Percentiles rank a stretch among this genome's conserved stretches.
Conservation (phyloP, 768 basidiomycete genomes). For the Calocybe gangraenosa region DNA sequence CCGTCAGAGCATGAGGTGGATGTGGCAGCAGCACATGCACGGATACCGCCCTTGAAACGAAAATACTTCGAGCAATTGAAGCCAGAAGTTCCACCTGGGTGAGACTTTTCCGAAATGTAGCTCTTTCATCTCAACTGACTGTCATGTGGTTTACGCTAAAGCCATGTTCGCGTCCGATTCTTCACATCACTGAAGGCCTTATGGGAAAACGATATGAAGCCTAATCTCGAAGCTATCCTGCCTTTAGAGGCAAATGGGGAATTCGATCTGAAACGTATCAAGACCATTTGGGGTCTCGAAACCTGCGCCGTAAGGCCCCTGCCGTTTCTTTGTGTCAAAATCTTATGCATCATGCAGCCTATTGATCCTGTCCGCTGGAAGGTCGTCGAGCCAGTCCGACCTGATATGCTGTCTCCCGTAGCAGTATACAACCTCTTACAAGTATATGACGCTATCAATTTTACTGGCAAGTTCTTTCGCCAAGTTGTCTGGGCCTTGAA, state of each 20-base stretch:
- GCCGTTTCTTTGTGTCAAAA: too few species aligned
- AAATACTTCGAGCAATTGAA: neutral
- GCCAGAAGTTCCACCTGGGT: slow-evolving; percentile 14
- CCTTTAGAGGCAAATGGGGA: slow-evolving; percentile 17
- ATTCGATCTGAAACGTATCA: slow-evolving; percentile 14
- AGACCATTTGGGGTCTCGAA: slow-evolving; percentile 17
- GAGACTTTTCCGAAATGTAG: neutral
- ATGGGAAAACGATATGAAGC: slow-evolving; percentile 2
- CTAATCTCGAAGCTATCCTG: slow-evolving; percentile 15
- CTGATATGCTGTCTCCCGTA: slow-evolving; percentile 15
- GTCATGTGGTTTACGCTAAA: neutral
- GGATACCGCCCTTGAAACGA: neutral
- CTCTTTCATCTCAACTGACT: neutral
- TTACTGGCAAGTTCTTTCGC: slow-evolving; percentile 11
- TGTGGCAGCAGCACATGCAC: neutral
- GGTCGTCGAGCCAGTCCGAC: slow-evolving; percentile 10
- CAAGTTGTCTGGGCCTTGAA: neutral
- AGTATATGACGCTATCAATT: slow-evolving; percentile 14
- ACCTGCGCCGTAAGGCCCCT: slow-evolving; percentile 12
- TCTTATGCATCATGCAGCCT: slow-evolving; percentile 8
- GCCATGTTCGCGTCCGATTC: slow-evolving; percentile 17
- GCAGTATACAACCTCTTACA: slow-evolving; percentile 13
- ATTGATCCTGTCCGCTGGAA: slow-evolving; percentile 17
- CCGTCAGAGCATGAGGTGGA: slow-evolving; percentile 8
- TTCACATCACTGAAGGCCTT: slow-evolving; percentile 9